Evolutionary conservation across 192 early-diverging fungal species (phyloP).

Genomic region (Lobulomyces angularis): DNA sequence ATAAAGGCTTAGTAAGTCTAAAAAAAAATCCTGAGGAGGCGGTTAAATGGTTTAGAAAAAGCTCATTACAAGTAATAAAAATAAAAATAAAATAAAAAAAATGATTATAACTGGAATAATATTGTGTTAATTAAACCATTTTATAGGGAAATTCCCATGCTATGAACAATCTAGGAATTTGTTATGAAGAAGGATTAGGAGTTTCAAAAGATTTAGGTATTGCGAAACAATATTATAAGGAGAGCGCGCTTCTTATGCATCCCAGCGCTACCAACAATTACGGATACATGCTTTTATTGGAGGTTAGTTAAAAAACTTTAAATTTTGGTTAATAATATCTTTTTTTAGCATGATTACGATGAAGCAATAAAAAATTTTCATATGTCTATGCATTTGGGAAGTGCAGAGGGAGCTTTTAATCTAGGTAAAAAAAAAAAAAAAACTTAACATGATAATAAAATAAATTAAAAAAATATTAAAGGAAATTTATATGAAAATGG

Average conservation of each 20-base stretch:
- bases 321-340: not conserved
- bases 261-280: constrained; percentile 29
- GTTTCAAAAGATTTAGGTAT: constrained; percentile 28
- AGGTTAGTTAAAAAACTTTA: constrained; percentile 10
- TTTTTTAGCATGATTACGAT: not conserved
- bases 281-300: constrained; percentile 28
- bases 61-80: constrained; percentile 19
- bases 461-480: not conserved
- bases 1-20: constrained; percentile 30
- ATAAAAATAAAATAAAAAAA: constrained; percentile 1
- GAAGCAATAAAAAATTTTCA: not conserved
- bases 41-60: constrained; percentile 24
- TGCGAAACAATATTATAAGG: constrained; percentile 34
- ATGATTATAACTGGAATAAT: too few species aligned
- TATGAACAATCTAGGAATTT: constrained; percentile 39
- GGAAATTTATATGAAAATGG: constrained; percentile 36
- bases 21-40: constrained; percentile 27
- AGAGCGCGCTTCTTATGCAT: constrained; percentile 28
- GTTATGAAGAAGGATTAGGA: constrained; percentile 42
- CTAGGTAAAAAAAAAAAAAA: constrained; percentile 2
- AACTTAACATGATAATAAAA: not conserved
- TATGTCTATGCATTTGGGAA: not conserved
- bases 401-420: not conserved
- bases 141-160: constrained; percentile 25
- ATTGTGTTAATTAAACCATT: too few species aligned